Evolutionary conservation across 208 protist species (phyloP), one percentile per base, ranked within the genome.

Genomic region (Dictyostelium gargantuum): DNA sequence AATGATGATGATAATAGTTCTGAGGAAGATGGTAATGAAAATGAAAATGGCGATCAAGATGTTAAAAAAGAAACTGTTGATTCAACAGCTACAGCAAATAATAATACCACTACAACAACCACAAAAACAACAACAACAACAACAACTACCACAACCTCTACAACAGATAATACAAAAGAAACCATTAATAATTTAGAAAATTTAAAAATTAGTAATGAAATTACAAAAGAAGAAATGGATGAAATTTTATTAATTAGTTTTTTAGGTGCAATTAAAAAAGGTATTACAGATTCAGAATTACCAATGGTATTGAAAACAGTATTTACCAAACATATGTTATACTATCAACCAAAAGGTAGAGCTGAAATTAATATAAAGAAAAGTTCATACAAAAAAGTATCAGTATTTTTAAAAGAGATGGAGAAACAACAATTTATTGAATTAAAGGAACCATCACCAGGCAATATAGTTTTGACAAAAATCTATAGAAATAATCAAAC

Each of bases 231-330:
- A 56, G 66, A 86, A 46, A 86, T 86, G 81, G 81, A 86, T 50
- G 29, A 76, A 40, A 46, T 86, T 17, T 40, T 86, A 63, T n/a
- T 38, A 35, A 63, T 38, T 63, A 86, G 81, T 63, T 86, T 86
- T 76, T 61, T 86, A 54, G 81, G 81, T 11, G 48, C 81, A n/a
- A 86, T 86, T 50, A 86, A 86, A 63, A 44, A 76, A 23, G 81
- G 81, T 40, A 70, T 86, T 3, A 50, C 46, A 46, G 81, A 86
- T 76, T n/a, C 21, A 44, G 66, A 86, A n/a, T 76, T 86, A 76
- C 81, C 81, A 63, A 52, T 86, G 10, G 35, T 70, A 44, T 48
- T 86, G 13, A 86, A 86, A 38, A 86, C 81, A 46, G 72, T 86
- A 15, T 86, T 86, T 63, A 42, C 48, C 15, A 86, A 86, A 19